Evolutionary conservation across 1,284 basidiomycete genomes (phyloP), one percentile per base, ranked within the genome.

Genomic region (Phylloporus sp.): DNA sequence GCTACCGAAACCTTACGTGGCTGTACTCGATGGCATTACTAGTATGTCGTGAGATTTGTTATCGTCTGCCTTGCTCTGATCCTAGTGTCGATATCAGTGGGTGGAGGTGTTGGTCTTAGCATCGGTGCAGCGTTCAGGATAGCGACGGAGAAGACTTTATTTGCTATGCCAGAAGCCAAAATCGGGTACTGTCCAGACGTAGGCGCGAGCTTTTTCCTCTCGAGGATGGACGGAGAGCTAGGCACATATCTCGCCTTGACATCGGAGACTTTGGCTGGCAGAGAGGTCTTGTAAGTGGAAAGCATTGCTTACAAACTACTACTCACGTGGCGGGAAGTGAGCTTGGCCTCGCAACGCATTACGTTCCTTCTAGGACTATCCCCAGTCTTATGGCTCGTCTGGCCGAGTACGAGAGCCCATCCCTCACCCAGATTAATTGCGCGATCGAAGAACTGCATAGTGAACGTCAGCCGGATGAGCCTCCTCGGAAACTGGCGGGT

Each of bases 141-240:
- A 63, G 96, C 96, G 6, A 98, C 98, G 6, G 95, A 98, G 77
- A 92, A 92, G 51, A 98, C 97, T 1, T 67, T 86, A 1, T 94
- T 96, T 74, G 93, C 96, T n/a, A 99, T 99, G 97, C 98, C 98
- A 40, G 96, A 98, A 80, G 94, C 94, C 28, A 95, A 93, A 75
- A 96, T 97, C 68, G 95, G 93, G 47, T 93, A 91, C 71, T 90
- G 83, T 70, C 95, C 95, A 34, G 95, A 97, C 77, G 97, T 99
- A 56, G 98, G 98, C 42, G 93, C 92, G 49, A 96, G 88, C 69
- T 93, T 91, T 79, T 96, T 95, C 79, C 82, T 99, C 59, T 90
- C 95, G 32, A 87, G 91, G 69, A 80, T 99, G 61, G 98, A 99
- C 75, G 98, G 98, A 20, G 84, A 93, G 68, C 77, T 98, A 60